Evolutionary conservation across 768 basidiomycete genomes (phyloP).

Genomic region (Lentinula guzmanii): DNA sequence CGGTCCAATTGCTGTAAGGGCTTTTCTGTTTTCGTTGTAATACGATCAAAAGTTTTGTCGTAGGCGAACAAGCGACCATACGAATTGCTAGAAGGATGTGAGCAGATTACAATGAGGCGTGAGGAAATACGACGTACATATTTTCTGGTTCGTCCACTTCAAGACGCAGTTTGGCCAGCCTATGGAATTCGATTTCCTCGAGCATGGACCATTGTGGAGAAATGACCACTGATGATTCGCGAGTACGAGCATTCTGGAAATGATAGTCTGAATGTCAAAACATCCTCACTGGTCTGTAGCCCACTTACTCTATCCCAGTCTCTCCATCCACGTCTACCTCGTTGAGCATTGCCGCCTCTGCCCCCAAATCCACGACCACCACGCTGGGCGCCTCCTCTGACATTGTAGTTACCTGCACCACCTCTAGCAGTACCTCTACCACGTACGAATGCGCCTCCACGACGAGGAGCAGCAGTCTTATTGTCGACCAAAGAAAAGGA

Average conservation of each 20-base stretch:
- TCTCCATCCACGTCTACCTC: constrained; percentile 76
- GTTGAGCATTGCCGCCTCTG: constrained; percentile 35
- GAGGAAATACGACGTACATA: constrained; percentile 47
- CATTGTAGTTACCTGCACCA: constrained; percentile 26
- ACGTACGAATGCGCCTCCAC: constrained; percentile 59
- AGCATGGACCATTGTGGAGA: constrained; percentile 90
- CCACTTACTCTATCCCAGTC: constrained; percentile 86
- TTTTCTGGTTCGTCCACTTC: constrained; percentile 91
- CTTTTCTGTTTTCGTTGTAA: constrained; percentile 89
- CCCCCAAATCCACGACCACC: constrained; percentile 39
- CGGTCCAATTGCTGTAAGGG: constrained; percentile 91
- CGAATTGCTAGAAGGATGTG: constrained; percentile 46
- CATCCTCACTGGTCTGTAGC: not conserved
- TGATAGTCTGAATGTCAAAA: not conserved
- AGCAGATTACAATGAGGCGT: not conserved
- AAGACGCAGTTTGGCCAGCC: constrained; percentile 85
- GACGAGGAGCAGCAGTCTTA: constrained; percentile 64
- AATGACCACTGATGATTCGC: constrained; percentile 93
- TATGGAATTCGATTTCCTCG: constrained; percentile 96
- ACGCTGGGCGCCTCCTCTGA: constrained; percentile 40
- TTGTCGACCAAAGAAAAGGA: constrained; percentile 95
- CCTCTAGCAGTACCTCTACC: constrained; percentile 51
- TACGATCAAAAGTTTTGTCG: constrained; percentile 91
- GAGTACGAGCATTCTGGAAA: constrained; percentile 65
- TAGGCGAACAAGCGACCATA: constrained; percentile 91